Evolutionary conservation across 176 grass and related monocot species (phyloP), one percentile per base, ranked within the genome.

Genomic region (Paspalum vaginatum): DNA sequence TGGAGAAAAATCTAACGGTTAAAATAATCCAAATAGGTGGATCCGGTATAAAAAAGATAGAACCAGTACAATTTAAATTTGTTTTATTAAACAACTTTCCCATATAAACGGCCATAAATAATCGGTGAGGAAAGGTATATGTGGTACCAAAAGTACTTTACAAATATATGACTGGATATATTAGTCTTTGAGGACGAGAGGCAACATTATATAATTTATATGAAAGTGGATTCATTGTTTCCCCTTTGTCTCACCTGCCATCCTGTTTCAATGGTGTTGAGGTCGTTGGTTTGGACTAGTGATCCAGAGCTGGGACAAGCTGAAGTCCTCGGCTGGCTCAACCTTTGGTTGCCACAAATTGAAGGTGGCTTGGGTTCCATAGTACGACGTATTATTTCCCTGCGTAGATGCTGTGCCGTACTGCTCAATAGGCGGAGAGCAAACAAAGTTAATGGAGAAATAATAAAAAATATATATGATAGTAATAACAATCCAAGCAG

Each of bases 261-360:
- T 56, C 92, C 92, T 5, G 87, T 89, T 84, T 89, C 92, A 87
- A 91, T 95, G 81, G 87, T 95, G 59, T 95, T 95, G 47, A 91
- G 89, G 55, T 95, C 92, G 66, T 91, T 64, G 25, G 77, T 84
- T 41, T 89, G 1, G n/a, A 7, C 80, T 81, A 8, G 87, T 53
- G 81, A 95, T 89, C 92, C 92, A 95, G 18, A 91, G 78, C 74
- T 95, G 89, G 60, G 92, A 89, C 39, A 95, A 61, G 73, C 89
- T 95, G 84, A 95, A 95, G 81, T 89, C 92, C 9, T 86, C 89
- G 13, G 63, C 32, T 54, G 83, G 81, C 84, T 89, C 75, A 68
- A 95, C 87, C 40, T 74, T 86, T 38, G 92, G 92, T 47, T 89
- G 65, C 92, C 92, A 95, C 45, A 95, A 87, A 63, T 94, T 94